Percentiles rank a stretch among this genome's conserved stretches.
phyloP scores from a whole-genome alignment of 768 basidiomycete genomes.

The Tricholoma terreum region DNA sequence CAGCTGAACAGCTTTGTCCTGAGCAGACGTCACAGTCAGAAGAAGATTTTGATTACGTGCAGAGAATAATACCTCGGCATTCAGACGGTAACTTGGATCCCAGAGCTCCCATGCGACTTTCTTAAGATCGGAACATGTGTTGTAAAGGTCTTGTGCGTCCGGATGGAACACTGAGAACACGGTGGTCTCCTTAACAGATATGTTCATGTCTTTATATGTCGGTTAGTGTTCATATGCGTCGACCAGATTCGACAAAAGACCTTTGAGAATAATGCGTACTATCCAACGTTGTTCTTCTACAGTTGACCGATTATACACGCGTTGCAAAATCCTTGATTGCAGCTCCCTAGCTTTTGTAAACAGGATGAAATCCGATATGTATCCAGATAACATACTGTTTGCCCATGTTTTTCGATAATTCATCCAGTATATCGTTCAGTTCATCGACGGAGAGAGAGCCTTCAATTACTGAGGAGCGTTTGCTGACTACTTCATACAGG shows the following conservation, averaged over 20 bases:
- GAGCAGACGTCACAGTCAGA: not conserved
- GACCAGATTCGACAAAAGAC: slow-evolving; percentile 34
- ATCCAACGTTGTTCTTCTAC: slow-evolving; percentile 94
- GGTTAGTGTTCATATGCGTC: not conserved
- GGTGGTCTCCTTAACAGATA: slow-evolving; percentile 92
- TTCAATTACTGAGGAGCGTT: slow-evolving; percentile 76
- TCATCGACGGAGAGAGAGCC: slow-evolving; percentile 78
- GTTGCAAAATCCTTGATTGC: slow-evolving; percentile 72
- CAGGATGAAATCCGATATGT: not conserved
- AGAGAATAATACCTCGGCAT: slow-evolving; percentile 46
- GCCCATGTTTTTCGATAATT: slow-evolving; percentile 66
- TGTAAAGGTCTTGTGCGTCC: slow-evolving; percentile 91
- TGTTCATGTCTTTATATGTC: slow-evolving; percentile 68
- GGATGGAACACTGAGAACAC: slow-evolving; percentile 91
- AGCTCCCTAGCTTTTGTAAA: slow-evolving; percentile 51
- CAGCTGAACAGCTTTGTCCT: slow-evolving; percentile 84
- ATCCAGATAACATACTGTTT: slow-evolving; percentile 56
- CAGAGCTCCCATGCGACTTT: slow-evolving; percentile 88
- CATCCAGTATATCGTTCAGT: slow-evolving; percentile 77
- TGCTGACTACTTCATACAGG: slow-evolving; percentile 81
- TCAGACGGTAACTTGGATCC: slow-evolving; percentile 66
- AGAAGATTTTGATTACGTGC: not conserved
- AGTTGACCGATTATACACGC: slow-evolving; percentile 75
- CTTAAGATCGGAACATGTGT: slow-evolving; percentile 95
- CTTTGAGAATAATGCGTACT: slow-evolving; percentile 93